Evolutionary conservation across 2,329 filamentous ascomycete species (phyloP).

Genomic region (Colletotrichum phormii): DNA sequence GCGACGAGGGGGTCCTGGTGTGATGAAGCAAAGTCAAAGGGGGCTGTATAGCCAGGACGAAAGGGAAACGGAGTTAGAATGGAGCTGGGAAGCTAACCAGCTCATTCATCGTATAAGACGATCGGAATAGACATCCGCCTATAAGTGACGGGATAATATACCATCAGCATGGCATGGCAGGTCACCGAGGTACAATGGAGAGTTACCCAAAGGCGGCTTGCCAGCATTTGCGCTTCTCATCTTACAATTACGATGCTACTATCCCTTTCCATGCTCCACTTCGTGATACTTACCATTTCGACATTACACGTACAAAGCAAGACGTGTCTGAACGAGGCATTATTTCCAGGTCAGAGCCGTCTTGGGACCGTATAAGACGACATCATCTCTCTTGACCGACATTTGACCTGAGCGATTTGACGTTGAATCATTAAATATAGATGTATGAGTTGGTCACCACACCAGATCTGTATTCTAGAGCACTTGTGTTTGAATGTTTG

Average conservation of each 20-base stretch:
- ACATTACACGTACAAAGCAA: background rate
- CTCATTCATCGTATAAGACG: background rate
- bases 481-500: too few species aligned
- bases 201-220: background rate
- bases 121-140: background rate
- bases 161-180: background rate
- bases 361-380: too few species aligned
- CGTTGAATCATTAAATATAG: too few species aligned
- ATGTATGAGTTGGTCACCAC: too few species aligned
- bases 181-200: background rate
- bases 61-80: background rate
- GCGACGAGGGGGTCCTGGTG: constrained; percentile 15
- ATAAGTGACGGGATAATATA: background rate
- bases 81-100: background rate
- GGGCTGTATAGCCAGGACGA: background rate
- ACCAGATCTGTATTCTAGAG: too few species aligned
- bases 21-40: background rate
- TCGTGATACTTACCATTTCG: background rate
- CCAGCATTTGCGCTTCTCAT: background rate
- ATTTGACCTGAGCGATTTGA: too few species aligned
- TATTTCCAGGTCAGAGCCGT: background rate
- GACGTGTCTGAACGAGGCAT: background rate
- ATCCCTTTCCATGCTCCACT: too few species aligned
- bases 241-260: background rate
- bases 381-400: too few species aligned